Evolutionary conservation across 179 eudicot species (phyloP), one percentile per base, ranked within the genome.

Genomic region (Kewa caespitosa): DNA sequence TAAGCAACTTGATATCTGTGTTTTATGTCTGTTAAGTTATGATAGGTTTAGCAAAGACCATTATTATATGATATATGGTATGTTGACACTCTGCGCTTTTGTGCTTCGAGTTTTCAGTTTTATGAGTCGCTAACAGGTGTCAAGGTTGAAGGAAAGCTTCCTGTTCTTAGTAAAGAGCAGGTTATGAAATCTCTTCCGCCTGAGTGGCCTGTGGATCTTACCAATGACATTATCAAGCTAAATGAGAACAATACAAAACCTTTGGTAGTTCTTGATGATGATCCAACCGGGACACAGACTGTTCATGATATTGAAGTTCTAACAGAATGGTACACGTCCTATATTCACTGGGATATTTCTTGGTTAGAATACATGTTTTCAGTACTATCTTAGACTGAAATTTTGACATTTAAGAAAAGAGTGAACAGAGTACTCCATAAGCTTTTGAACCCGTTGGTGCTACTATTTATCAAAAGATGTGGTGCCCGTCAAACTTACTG

Each of bases 271-370:
- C 91, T 96, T 72, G 99, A 96, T 81, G 99, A 96, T 84, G 99
- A 96, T 85, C 99, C 99, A 78, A 96, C 99, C 69, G 99, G 99
- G 74, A 96, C 99, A 46, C 99, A 96, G 76, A 96, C 99, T 72
- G 99, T 96, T 80, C 98, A 96, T 79, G 97, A 90, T 76, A 86
- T 93, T 79, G 98, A 91, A 65, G 98, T 96, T 62, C 87, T 96
- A 76, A 93, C 98, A 30, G 97, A 96, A 82, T 96, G 99, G 99
- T 96, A 77, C 79, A 79, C 64, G 67, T 67, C 74, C 74, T 55
- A 36, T 20, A 20, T 36, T 27, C n/a, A 23, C 37, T 37, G 1
- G 50, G n/a, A 46, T 72, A 17, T 63, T n/a, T 34, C 41, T 61
- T 27, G 30, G 41, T 38, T 72, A 65, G 28, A 74, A 50, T 28